Percentiles rank a stretch among this genome's conserved stretches.
Evolutionary conservation across 768 basidiomycete species (phyloP).

Genomic region (Boletus fagicola): DNA sequence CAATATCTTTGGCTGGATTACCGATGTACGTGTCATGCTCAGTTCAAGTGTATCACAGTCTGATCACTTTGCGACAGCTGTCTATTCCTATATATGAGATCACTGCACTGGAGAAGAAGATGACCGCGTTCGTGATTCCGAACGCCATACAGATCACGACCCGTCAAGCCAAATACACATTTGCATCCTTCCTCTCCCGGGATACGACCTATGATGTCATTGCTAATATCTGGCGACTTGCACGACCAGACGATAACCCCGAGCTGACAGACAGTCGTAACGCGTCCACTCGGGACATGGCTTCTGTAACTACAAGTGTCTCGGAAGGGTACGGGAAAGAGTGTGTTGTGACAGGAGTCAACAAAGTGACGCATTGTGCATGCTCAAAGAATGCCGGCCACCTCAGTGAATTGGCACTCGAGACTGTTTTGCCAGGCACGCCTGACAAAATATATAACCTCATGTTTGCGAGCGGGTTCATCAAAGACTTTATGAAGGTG

Average conservation of each 20-base stretch:
- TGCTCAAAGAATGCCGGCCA: conserved; percentile 74
- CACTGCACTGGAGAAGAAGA: conserved; percentile 86
- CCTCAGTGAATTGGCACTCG: conserved; percentile 70
- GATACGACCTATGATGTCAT: conserved; percentile 97
- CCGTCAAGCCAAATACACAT: conserved; percentile 80
- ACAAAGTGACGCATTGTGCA: conserved; percentile 67
- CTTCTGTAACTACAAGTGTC: conserved; percentile 14
- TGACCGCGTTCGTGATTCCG: conserved; percentile 97
- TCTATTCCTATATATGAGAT: conserved; percentile 88
- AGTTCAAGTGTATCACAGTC: conserved; percentile 1
- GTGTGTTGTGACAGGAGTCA: conserved; percentile 15
- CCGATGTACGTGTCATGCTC: conserved; percentile 63
- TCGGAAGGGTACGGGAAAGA: conserved; percentile 18
- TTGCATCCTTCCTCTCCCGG: conserved; percentile 93
- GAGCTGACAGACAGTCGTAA: conserved; percentile 22
- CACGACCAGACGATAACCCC: conserved; percentile 61
- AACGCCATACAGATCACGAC: conserved; percentile 94
- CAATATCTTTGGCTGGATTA: conserved; percentile 99
- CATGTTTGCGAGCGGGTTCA: conserved; percentile 94
- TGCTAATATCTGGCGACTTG: conserved; percentile 91
- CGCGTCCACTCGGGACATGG: conserved; percentile 19
- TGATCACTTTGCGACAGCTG: conserved; percentile 47
- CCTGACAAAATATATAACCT: conserved; percentile 95
- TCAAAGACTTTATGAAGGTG: conserved; percentile 89
- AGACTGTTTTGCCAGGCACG: conserved; percentile 78